phyloP scores from a whole-genome alignment of 2,329 filamentous ascomycete species.

The Neofusicoccum laricinum region DNA sequence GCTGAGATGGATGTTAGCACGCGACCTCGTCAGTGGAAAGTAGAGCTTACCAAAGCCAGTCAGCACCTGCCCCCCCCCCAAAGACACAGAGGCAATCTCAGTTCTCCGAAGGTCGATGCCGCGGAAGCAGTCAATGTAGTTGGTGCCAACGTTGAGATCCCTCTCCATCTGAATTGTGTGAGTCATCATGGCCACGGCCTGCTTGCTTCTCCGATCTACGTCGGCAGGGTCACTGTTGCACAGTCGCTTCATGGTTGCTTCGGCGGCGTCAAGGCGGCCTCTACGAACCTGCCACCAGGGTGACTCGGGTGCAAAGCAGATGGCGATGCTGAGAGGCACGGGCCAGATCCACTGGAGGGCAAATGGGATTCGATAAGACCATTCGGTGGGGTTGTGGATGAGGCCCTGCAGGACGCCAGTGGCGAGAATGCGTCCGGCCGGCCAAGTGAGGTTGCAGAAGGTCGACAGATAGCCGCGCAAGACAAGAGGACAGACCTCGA shows the following conservation, averaged over 20 bases:
- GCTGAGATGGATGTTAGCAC: slow-evolving; percentile 18
- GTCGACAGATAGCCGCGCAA: slow-evolving; percentile 56
- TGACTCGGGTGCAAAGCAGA: slow-evolving; percentile 65
- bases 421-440: slow-evolving; percentile 70
- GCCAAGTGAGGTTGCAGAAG: slow-evolving; percentile 74
- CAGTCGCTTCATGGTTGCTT: slow-evolving; percentile 61
- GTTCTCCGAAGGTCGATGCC: slow-evolving; percentile 74
- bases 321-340: slow-evolving; percentile 60
- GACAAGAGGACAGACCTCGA: slow-evolving; percentile 64
- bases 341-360: slow-evolving; percentile 76
- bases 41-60: slow-evolving; percentile 30
- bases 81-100: slow-evolving; percentile 58
- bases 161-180: slow-evolving; percentile 80
- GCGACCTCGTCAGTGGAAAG: fast-evolving
- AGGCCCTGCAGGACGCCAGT: slow-evolving; percentile 68
- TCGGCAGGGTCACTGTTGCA: slow-evolving; percentile 27
- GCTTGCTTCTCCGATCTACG: background rate
- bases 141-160: slow-evolving; percentile 65
- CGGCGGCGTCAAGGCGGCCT: slow-evolving; percentile 62
- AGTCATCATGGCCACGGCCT: slow-evolving; percentile 73
- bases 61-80: slow-evolving; percentile 45
- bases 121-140: slow-evolving; percentile 77
- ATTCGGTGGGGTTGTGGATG: slow-evolving; percentile 61
- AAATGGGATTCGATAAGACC: slow-evolving; percentile 61
- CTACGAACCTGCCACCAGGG: slow-evolving; percentile 71